A percentile compares a stretch with the other conserved stretches of the same genome.
Conservation (phyloP, 306 rosid species). For the Lagenaria siceraria region DNA sequence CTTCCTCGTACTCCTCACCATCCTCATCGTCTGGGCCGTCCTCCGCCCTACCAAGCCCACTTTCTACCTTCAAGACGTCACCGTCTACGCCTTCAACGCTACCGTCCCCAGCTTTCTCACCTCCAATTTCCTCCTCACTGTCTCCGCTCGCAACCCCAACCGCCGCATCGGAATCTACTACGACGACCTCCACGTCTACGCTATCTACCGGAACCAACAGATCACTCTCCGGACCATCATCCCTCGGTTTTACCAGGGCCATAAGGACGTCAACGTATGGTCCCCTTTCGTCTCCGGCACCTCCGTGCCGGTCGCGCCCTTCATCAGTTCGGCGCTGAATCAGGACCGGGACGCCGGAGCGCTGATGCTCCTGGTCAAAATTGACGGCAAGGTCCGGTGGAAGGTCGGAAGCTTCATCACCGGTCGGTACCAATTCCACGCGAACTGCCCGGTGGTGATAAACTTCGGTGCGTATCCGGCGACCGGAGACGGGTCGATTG, state of each 20-base stretch:
- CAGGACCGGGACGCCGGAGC: slow-evolving; percentile 43
- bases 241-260: slow-evolving; percentile 75
- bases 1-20: slow-evolving; percentile 36
- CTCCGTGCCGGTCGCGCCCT: slow-evolving; percentile 66
- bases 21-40: slow-evolving; percentile 64
- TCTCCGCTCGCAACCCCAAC: slow-evolving; percentile 71
- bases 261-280: slow-evolving; percentile 67
- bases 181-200: slow-evolving; percentile 61
- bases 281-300: slow-evolving; percentile 75
- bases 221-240: slow-evolving; percentile 53
- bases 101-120: slow-evolving; percentile 52
- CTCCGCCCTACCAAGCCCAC: slow-evolving; percentile 66
- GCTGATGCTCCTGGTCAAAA: slow-evolving; percentile 25
- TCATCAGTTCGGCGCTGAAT: slow-evolving; percentile 22
- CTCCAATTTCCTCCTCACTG: slow-evolving; percentile 59
- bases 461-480: slow-evolving; percentile 29
- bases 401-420: slow-evolving; percentile 61
- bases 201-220: slow-evolving; percentile 55
- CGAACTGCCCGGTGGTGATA: slow-evolving; percentile 59
- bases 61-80: slow-evolving; percentile 72
- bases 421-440: slow-evolving; percentile 53
- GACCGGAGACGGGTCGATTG: slow-evolving; percentile 15
- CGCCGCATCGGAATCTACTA: slow-evolving; percentile 74
- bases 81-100: slow-evolving; percentile 81
- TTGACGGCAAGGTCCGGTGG: slow-evolving; percentile 74